Evolutionary conservation across 352 stramenopile species (phyloP).

Genomic region (Phytophthora fragariaefolia): DNA sequence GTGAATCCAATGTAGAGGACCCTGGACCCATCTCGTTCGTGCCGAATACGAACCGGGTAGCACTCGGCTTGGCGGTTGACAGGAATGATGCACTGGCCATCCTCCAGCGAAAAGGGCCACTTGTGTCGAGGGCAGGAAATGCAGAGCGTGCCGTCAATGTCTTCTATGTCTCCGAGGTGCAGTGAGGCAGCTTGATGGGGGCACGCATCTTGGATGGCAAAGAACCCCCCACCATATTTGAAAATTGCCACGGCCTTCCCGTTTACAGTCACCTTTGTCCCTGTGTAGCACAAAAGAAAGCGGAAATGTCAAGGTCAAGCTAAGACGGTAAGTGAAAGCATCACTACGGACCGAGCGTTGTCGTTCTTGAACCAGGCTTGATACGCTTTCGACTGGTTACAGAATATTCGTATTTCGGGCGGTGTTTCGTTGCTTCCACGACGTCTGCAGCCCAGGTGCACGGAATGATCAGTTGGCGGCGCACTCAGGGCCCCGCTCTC

Average conservation of each 20-base stretch:
- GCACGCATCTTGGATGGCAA: conserved; percentile 80
- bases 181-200: conserved; percentile 83
- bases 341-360: conserved; percentile 55
- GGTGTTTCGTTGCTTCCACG: conserved; percentile 74
- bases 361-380: conserved; percentile 66
- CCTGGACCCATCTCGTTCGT: conserved; percentile 46
- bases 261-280: conserved; percentile 68
- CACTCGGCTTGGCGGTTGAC: conserved; percentile 58
- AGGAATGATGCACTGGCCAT: conserved; percentile 70
- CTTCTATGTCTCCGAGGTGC: conserved; percentile 88
- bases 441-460: conserved; percentile 55
- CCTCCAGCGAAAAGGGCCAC: conserved; percentile 83
- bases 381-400: conserved; percentile 78
- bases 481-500: not conserved
- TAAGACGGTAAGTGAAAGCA: not conserved
- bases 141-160: conserved; percentile 73
- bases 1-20: conserved; percentile 79
- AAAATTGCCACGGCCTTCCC: conserved; percentile 82
- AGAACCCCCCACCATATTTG: conserved; percentile 72
- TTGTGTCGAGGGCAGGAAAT: conserved; percentile 82
- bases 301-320: not conserved
- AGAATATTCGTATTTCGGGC: conserved; percentile 74
- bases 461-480: conserved; percentile 1
- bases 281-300: conserved; percentile 26
- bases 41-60: conserved; percentile 67